Percentiles rank a stretch among this genome's conserved stretches.
Evolutionary conservation across 2,329 filamentous ascomycete genomes (phyloP).

Genomic region (Aspergillus sp.): DNA sequence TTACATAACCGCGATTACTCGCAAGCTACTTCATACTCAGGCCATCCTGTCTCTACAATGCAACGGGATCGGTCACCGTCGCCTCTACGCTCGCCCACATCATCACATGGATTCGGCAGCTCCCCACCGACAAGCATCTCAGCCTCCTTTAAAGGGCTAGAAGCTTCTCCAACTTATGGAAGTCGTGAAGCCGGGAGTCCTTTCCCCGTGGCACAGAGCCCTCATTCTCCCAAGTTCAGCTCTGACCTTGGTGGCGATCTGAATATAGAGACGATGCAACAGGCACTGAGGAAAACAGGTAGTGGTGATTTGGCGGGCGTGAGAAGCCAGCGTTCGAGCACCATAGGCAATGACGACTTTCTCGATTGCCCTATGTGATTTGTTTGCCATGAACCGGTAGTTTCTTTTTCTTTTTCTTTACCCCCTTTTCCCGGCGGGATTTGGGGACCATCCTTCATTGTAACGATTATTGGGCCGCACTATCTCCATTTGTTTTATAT

Average conservation of each 20-base stretch:
- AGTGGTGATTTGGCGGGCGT: slow-evolving; percentile 63
- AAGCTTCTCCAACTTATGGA: slow-evolving; percentile 55
- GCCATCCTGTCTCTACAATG: slow-evolving; percentile 8
- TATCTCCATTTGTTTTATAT: no score
- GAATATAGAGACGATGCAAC: slow-evolving; percentile 87
- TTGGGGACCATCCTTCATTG: no score
- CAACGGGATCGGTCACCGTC: slow-evolving; percentile 62
- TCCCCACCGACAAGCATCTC: slow-evolving; percentile 71
- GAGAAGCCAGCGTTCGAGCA: slow-evolving; percentile 25
- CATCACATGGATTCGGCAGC: slow-evolving; percentile 58
- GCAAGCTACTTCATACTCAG: slow-evolving; percentile 59
- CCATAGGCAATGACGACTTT: slow-evolving; percentile 26
- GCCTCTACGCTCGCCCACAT: slow-evolving; percentile 69
- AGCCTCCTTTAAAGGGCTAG: slow-evolving; percentile 64
- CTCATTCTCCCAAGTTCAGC: slow-evolving; percentile 35
- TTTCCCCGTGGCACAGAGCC: slow-evolving; percentile 44
- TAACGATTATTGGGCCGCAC: no score
- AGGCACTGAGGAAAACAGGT: slow-evolving; percentile 75
- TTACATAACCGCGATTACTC: slow-evolving; percentile 59
- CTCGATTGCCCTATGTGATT: slow-evolving; percentile 21
- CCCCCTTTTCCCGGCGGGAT: no score
- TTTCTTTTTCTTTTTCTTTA: background rate
- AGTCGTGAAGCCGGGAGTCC: slow-evolving; percentile 56
- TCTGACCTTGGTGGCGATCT: slow-evolving; percentile 54
- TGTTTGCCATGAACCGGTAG: background rate